Percentiles rank a stretch among this genome's conserved stretches.
Evolutionary conservation across 139 green algal genomes (phyloP).

Genomic region (Pseudopediastrum boryanum): DNA sequence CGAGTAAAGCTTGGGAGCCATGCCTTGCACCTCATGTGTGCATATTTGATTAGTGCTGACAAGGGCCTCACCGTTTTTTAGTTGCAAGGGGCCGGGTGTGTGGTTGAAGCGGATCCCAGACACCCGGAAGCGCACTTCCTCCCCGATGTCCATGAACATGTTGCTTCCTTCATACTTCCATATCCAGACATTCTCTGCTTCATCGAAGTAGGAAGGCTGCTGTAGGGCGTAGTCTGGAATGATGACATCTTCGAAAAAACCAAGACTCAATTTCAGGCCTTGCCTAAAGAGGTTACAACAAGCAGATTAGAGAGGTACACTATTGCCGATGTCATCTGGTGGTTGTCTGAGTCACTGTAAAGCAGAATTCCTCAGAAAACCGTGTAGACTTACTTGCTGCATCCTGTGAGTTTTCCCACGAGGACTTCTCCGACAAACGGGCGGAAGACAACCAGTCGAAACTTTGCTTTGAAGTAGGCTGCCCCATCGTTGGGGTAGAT

Average conservation of each 20-base stretch:
- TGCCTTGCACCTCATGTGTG: no score
- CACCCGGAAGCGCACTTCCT: slow-evolving; percentile 36
- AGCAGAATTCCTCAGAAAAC: no score
- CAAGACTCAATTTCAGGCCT: slow-evolving; percentile 78
- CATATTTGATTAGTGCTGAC: no score
- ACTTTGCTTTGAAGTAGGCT: slow-evolving; percentile 74
- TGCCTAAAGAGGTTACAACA: slow-evolving; percentile 38
- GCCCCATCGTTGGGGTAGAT: slow-evolving; percentile 86
- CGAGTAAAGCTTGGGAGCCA: no score
- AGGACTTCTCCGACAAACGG: slow-evolving; percentile 90
- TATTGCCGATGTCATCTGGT: no score
- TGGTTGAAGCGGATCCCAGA: slow-evolving; percentile 28
- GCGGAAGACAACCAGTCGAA: slow-evolving; percentile 88
- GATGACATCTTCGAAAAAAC: slow-evolving; percentile 92
- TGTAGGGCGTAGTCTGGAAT: slow-evolving; percentile 78
- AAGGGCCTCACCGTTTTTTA: slow-evolving; percentile 16
- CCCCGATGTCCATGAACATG: slow-evolving; percentile 80
- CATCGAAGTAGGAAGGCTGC: slow-evolving; percentile 65
- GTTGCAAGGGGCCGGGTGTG: slow-evolving; percentile 39
- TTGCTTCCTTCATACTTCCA: slow-evolving; percentile 83
- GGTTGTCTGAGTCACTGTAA: background rate
- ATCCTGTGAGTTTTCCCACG: slow-evolving; percentile 73
- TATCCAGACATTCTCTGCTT: slow-evolving; percentile 75
- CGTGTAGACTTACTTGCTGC: slow-evolving; percentile 53
- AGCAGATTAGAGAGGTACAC: background rate